phyloP scores from a whole-genome alignment of 2,329 filamentous ascomycete genomes.

The Trematosphaeria pertusa region DNA sequence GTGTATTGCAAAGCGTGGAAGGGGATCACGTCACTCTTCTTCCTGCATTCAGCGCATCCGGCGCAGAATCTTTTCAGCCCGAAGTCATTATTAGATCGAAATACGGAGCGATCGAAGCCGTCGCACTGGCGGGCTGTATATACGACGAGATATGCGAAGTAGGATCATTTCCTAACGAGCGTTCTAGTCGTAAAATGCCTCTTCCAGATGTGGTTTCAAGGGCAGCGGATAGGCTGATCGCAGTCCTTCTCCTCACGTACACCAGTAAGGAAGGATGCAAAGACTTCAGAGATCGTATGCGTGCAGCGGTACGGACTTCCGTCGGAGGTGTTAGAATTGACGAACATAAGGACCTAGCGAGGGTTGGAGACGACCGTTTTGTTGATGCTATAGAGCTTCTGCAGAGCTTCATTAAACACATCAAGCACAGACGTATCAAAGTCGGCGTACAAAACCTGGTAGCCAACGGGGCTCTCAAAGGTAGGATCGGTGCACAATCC shows the following conservation, averaged over 20 bases:
- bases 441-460: no score
- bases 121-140: background rate
- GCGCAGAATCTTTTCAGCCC: background rate
- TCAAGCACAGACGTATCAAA: background rate
- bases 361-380: constrained; percentile 7
- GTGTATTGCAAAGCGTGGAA: constrained; percentile 18
- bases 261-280: background rate
- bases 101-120: constrained; percentile 1
- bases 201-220: no score
- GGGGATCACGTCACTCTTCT: constrained; percentile 15
- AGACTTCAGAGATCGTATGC: constrained; percentile 5
- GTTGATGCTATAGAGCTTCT: background rate
- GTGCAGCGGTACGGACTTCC: constrained; percentile 3
- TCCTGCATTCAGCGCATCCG: constrained; percentile 9
- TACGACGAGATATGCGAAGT: constrained; percentile 4
- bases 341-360: constrained; percentile 1
- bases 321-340: constrained; percentile 8
- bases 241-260: constrained; percentile 11
- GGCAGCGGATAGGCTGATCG: constrained; percentile 1
- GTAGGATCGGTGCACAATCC: no score
- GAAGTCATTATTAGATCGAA: background rate
- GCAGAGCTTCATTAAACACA: background rate
- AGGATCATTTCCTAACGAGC: background rate
- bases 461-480: no score
- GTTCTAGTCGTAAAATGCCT: background rate